Conservation (phyloP, 2,329 filamentous ascomycete genomes). For the Scedosporium apiospermum region DNA sequence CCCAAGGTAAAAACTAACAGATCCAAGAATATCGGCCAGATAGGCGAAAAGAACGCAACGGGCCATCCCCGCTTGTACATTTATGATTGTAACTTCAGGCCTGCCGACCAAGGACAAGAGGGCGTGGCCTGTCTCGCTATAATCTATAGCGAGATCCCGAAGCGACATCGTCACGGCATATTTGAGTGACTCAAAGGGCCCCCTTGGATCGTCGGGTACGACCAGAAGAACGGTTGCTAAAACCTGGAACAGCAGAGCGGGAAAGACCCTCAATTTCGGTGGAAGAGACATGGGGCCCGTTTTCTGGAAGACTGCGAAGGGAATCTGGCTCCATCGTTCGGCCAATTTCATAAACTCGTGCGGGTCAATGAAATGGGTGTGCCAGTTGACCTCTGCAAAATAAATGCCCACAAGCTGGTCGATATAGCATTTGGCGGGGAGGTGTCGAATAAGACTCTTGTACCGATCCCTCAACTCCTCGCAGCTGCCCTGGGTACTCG, state of each 20-base stretch:
- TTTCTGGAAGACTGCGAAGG: constrained; percentile 39
- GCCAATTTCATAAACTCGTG: constrained; percentile 41
- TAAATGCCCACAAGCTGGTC: constrained; percentile 45
- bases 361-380: constrained; percentile 47
- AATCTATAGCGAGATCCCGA: constrained; percentile 50
- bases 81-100: constrained; percentile 43
- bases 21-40: constrained; percentile 23
- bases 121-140: constrained; percentile 47
- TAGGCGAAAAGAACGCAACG: constrained; percentile 49
- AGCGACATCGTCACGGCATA: constrained; percentile 50
- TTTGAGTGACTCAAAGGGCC: constrained; percentile 45
- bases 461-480: constrained; percentile 44
- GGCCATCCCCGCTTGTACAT: constrained; percentile 48
- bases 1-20: background rate
- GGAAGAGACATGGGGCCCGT: constrained; percentile 40
- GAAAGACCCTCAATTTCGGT: constrained; percentile 44
- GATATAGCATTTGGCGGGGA: constrained; percentile 44
- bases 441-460: constrained; percentile 46
- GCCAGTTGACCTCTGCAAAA: constrained; percentile 49
- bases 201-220: constrained; percentile 35
- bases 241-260: constrained; percentile 50
- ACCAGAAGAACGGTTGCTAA: constrained; percentile 44
- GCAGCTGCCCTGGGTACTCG: background rate
- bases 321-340: constrained; percentile 42
- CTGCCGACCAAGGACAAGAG: constrained; percentile 48